Conservation (phyloP, 129 eudicot genomes). For the Centrapalus pauciflorus region DNA sequence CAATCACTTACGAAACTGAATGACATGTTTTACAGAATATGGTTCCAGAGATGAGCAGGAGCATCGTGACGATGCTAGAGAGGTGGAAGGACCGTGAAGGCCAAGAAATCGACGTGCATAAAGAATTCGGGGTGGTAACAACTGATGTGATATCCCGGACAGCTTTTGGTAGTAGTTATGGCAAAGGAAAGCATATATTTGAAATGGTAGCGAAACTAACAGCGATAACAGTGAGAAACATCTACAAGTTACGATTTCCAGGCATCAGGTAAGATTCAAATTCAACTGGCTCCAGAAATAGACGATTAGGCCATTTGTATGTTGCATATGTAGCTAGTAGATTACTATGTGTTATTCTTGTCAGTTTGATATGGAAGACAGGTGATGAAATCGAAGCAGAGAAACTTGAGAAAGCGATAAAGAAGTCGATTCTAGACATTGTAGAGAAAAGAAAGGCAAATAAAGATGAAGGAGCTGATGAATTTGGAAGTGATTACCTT, state of each 20-base stretch:
- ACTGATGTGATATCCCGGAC: conserved; percentile 77
- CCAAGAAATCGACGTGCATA: conserved; percentile 53
- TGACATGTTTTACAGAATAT: conserved; percentile 39
- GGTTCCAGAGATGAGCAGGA: conserved; percentile 62
- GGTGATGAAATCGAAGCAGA: conserved; percentile 60
- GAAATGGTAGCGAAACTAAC: conserved; percentile 61
- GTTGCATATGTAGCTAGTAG: too few species aligned
- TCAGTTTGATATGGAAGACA: conserved; percentile 37
- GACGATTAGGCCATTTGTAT: too few species aligned
- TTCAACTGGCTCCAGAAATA: neutral
- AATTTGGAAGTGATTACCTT: conserved; percentile 47
- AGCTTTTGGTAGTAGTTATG: conserved; percentile 63
- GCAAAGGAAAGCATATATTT: conserved; percentile 61
- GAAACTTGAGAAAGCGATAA: conserved; percentile 47
- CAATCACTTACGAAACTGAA: neutral
- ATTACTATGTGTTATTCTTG: neutral
- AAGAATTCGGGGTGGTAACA: conserved; percentile 55
- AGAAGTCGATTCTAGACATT: conserved; percentile 40
- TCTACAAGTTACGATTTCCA: conserved; percentile 51
- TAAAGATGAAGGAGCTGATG: conserved; percentile 20
- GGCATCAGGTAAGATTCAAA: conserved; percentile 47
- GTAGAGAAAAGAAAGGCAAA: conserved; percentile 37
- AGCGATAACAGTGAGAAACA: conserved; percentile 46
- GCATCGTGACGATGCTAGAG: conserved; percentile 52
- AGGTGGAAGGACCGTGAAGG: conserved; percentile 50